Conservation (phyloP, 163 green algal genomes). For the Chlamydomonas reinhardtii region DNA sequence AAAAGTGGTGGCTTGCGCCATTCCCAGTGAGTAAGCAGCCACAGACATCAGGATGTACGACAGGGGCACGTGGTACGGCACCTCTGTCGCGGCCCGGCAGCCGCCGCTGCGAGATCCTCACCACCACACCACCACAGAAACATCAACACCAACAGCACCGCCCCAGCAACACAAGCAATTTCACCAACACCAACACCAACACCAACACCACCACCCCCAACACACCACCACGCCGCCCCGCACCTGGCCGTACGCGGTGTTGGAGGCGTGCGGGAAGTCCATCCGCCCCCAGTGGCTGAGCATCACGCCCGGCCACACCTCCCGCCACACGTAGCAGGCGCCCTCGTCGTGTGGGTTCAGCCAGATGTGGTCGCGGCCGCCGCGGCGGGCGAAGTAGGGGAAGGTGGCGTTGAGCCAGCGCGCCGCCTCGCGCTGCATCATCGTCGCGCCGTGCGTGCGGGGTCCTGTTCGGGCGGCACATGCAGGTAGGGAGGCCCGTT, state of each 20-base stretch:
- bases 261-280: slow-evolving; percentile 54
- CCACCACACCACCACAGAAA: too few species aligned
- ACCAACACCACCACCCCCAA: too few species aligned
- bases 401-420: slow-evolving; percentile 64
- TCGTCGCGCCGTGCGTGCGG: slow-evolving; percentile 27
- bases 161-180: too few species aligned
- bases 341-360: slow-evolving; percentile 76
- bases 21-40: too few species aligned
- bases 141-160: too few species aligned
- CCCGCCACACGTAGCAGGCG: slow-evolving; percentile 68
- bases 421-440: slow-evolving; percentile 68
- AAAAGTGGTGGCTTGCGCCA: too few species aligned
- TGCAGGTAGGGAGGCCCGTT: too few species aligned
- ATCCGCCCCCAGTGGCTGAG: slow-evolving; percentile 75
- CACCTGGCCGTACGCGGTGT: slow-evolving; percentile 46
- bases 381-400: slow-evolving; percentile 71
- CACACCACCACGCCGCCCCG: not conserved
- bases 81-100: too few species aligned
- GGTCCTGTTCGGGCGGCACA: not conserved
- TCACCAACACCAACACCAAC: not conserved
- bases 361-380: slow-evolving; percentile 77
- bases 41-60: too few species aligned
- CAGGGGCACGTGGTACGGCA: too few species aligned
- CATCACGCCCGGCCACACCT: slow-evolving; percentile 73
- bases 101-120: too few species aligned